phyloP scores from a whole-genome alignment of 495 filamentous ascomycete species.

The Aspergillus coremiiformis region DNA sequence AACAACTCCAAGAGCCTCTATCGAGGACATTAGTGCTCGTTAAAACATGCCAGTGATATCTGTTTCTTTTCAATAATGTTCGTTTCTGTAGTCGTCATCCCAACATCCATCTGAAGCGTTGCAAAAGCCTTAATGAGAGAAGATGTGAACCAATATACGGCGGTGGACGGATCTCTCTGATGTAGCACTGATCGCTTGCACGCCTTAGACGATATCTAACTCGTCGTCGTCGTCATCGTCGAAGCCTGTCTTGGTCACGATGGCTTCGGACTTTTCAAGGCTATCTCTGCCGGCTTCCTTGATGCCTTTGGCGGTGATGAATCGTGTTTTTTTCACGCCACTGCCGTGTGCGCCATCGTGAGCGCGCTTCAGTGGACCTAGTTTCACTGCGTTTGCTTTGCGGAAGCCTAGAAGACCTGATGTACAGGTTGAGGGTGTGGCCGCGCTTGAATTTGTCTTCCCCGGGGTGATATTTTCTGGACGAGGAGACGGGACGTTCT shows the following conservation, averaged over 20 bases:
- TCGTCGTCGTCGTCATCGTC: constrained; percentile 45
- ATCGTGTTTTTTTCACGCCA: constrained; percentile 68
- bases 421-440: not conserved
- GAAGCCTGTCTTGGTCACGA: constrained; percentile 21
- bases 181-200: not conserved
- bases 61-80: not conserved
- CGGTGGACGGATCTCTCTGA: too few species aligned
- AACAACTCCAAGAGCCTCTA: not conserved
- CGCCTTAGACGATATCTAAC: constrained; percentile 45
- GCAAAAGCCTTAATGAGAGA: not conserved
- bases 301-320: constrained; percentile 70
- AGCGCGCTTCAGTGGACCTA: constrained; percentile 62
- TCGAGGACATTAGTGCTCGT: not conserved
- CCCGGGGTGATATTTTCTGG: not conserved
- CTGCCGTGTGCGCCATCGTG: constrained; percentile 29
- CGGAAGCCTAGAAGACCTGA: constrained; percentile 26
- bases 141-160: not conserved
- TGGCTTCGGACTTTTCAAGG: constrained; percentile 42
- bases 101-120: not conserved
- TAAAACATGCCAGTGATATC: not conserved
- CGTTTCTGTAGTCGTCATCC: not conserved
- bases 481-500: constrained; percentile 11
- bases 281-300: constrained; percentile 71
- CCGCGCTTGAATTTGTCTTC: constrained; percentile 1
- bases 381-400: constrained; percentile 44